These are phyloP conservation scores for Botrytis elliptica DNA, from an alignment of 2,329 filamentous ascomycete species.

Conservation along the genomic window DNA sequence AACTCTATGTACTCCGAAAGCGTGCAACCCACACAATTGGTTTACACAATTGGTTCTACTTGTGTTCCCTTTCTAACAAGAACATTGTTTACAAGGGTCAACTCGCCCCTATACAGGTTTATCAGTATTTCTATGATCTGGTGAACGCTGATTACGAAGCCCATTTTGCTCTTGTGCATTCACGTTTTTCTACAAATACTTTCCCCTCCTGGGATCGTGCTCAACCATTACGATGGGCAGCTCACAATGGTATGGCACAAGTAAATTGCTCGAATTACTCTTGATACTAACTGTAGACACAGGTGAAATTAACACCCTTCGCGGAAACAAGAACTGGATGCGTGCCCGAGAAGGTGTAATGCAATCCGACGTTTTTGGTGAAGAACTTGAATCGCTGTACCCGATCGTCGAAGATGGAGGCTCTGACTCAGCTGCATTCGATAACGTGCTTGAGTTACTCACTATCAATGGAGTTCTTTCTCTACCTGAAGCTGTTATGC, in stretches of 20 bases:
- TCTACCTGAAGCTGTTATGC: slow-evolving; percentile 93
- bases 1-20: slow-evolving; percentile 93
- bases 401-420: slow-evolving; percentile 95
- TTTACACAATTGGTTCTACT: slow-evolving; percentile 97
- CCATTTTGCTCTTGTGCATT: slow-evolving; percentile 95
- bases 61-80: slow-evolving; percentile 92
- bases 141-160: slow-evolving; percentile 96
- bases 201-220: slow-evolving; percentile 98
- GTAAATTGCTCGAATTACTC: slow-evolving; percentile 33
- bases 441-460: slow-evolving; percentile 91
- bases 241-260: slow-evolving; percentile 73
- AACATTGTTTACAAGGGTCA: slow-evolving; percentile 99
- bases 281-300: slow-evolving; percentile 33
- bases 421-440: slow-evolving; percentile 94
- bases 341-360: slow-evolving; percentile 92
- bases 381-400: slow-evolving; percentile 86
- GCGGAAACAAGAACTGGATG: slow-evolving; percentile 99
- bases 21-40: slow-evolving; percentile 92
- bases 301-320: slow-evolving; percentile 92
- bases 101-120: slow-evolving; percentile 89
- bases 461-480: slow-evolving; percentile 96
- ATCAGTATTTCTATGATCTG: slow-evolving; percentile 96
- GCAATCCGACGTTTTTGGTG: slow-evolving; percentile 87
- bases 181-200: slow-evolving; percentile 96
- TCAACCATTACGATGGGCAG: slow-evolving; percentile 92